Evolutionary conservation across 805 yeast species (phyloP).

Genomic region (Wickerhamomyces ciferrii): DNA sequence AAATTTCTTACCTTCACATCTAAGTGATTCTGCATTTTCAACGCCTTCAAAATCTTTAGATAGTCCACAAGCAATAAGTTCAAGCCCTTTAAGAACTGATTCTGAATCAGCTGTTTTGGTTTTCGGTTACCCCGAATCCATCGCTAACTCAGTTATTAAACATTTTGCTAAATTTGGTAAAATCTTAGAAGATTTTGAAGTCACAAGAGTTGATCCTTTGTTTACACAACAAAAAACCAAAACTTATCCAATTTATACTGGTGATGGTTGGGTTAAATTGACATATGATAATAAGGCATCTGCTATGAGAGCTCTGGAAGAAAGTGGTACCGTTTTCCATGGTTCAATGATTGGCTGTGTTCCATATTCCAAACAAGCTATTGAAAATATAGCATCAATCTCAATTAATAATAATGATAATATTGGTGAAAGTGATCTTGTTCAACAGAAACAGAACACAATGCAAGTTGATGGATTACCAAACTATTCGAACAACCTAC

Average conservation of each 20-base stretch:
- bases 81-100: constrained; percentile 2
- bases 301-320: constrained; percentile 80
- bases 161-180: constrained; percentile 78
- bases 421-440: constrained; percentile 33
- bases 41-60: constrained; percentile 10
- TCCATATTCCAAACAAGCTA: constrained; percentile 56
- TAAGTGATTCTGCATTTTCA: constrained; percentile 11
- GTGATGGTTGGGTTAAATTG: constrained; percentile 86
- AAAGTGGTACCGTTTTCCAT: constrained; percentile 69
- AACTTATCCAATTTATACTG: constrained; percentile 69
- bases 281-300: constrained; percentile 73
- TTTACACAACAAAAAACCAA: constrained; percentile 18
- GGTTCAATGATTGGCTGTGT: constrained; percentile 64
- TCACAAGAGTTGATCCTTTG: constrained; percentile 22
- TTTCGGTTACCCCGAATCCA: constrained; percentile 82
- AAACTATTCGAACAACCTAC: constrained; percentile 7
- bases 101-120: constrained; percentile 69
- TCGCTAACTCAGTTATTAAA: constrained; percentile 59
- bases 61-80: background rate
- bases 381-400: constrained; percentile 51
- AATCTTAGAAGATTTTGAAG: constrained; percentile 69
- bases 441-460: constrained; percentile 7
- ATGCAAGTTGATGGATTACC: constrained; percentile 7
- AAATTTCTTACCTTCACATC: constrained; percentile 6
- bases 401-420: constrained; percentile 39